These are phyloP conservation scores for Chalciporus pseudorubinellus DNA, from an alignment of 768 basidiomycete species.

Conservation along the genomic window DNA sequence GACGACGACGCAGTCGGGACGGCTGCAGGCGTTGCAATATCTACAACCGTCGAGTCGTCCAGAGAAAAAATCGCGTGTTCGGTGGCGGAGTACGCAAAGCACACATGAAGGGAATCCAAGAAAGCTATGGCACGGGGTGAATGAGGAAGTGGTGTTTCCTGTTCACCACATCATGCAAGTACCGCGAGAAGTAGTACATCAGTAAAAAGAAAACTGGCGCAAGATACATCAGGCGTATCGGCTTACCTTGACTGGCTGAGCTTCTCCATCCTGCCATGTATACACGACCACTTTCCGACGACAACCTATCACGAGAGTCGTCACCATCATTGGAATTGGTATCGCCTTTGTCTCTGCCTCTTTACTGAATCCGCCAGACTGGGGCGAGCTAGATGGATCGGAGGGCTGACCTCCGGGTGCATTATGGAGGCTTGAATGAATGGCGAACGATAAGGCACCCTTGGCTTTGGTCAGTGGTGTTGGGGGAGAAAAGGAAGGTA, in stretches of 20 bases:
- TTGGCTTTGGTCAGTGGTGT: conserved; percentile 75
- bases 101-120: conserved; percentile 54
- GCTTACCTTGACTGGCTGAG: conserved; percentile 65
- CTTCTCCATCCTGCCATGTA: conserved; percentile 82
- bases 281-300: conserved; percentile 81
- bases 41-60: conserved; percentile 52
- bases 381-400: conserved; percentile 10
- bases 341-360: conserved; percentile 26
- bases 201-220: not conserved
- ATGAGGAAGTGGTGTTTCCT: conserved; percentile 86
- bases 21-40: conserved; percentile 48
- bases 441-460: conserved; percentile 78
- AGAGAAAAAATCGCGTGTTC: conserved; percentile 66
- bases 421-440: conserved; percentile 61
- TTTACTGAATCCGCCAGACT: conserved; percentile 7
- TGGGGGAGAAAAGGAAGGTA: conserved; percentile 69
- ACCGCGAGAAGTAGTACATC: not conserved
- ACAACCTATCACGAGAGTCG: conserved; percentile 81
- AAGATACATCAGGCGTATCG: not conserved
- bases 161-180: not conserved
- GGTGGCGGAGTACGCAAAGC: conserved; percentile 78
- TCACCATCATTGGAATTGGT: conserved; percentile 65
- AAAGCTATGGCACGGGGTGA: conserved; percentile 86
- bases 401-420: conserved; percentile 27
- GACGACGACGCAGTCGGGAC: conserved; percentile 33